phyloP scores from a whole-genome alignment of 805 yeast genomes.

The Alloascoidea africana region DNA sequence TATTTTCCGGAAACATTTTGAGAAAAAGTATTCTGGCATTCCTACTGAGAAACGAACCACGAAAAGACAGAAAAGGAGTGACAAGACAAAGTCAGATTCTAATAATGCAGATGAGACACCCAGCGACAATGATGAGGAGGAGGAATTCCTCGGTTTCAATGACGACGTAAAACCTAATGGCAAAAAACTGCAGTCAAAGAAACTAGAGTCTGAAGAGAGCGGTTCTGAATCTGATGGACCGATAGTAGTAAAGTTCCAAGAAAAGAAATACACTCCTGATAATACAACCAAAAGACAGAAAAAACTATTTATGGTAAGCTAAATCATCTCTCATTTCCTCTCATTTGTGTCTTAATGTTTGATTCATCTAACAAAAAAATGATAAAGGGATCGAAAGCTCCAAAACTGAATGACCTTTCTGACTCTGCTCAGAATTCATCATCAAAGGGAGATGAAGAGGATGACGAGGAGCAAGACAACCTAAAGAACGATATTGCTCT shows the following conservation, averaged over 20 bases:
- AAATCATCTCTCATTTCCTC: conserved; percentile 3
- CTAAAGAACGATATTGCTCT: conserved; percentile 52
- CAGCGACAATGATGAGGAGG: conserved; percentile 5
- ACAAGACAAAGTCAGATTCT: no score
- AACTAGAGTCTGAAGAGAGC: no score
- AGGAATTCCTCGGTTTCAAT: conserved; percentile 11
- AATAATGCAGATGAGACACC: conserved; percentile 5
- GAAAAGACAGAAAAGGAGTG: not conserved
- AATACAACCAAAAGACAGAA: conserved; percentile 10
- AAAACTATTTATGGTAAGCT: conserved; percentile 14
- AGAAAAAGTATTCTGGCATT: not conserved
- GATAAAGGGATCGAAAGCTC: conserved; percentile 15
- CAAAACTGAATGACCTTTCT: conserved; percentile 11
- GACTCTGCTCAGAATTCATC: conserved; percentile 2
- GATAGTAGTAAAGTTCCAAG: conserved; percentile 17
- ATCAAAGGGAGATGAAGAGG: conserved; percentile 11
- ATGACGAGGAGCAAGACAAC: conserved; percentile 30
- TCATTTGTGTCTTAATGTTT: not conserved
- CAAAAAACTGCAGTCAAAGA: no score
- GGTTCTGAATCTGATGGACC: conserved; percentile 14
- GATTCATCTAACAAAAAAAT: not conserved
- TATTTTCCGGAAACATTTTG: conserved; percentile 1
- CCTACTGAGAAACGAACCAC: not conserved
- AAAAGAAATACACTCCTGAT: conserved; percentile 11
- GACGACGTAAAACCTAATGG: conserved; percentile 5